phyloP scores from a whole-genome alignment of 768 basidiomycete genomes.

The Amanita pallidorosea region DNA sequence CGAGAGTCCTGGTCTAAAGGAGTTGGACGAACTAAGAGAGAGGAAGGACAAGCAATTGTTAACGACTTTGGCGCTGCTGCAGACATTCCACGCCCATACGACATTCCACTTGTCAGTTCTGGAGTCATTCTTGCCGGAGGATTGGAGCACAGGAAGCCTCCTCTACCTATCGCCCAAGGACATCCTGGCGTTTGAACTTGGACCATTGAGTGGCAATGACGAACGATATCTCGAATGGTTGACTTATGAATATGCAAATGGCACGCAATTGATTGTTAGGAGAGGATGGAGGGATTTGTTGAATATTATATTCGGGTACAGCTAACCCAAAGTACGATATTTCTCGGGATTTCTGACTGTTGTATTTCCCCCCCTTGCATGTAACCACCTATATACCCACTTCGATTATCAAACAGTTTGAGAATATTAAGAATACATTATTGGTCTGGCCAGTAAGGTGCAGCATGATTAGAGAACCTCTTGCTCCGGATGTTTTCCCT shows the following conservation, averaged over 20 bases:
- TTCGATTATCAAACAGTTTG: neutral
- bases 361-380: neutral
- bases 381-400: neutral
- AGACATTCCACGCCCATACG: slow-evolving; percentile 59
- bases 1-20: slow-evolving; percentile 10
- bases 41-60: slow-evolving; percentile 24
- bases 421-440: neutral
- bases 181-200: slow-evolving; percentile 58
- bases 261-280: slow-evolving; percentile 28
- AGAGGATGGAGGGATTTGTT: slow-evolving; percentile 42
- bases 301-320: slow-evolving; percentile 35
- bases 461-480: neutral
- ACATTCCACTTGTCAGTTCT: slow-evolving; percentile 45
- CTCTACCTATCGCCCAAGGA: slow-evolving; percentile 49
- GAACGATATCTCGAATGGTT: slow-evolving; percentile 75
- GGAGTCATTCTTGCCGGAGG: slow-evolving; percentile 20
- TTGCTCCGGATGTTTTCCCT: neutral
- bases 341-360: neutral
- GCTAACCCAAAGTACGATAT: slow-evolving; percentile 6
- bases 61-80: slow-evolving; percentile 48
- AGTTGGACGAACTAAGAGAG: slow-evolving; percentile 14
- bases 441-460: neutral
- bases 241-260: slow-evolving; percentile 49
- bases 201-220: slow-evolving; percentile 62
- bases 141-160: slow-evolving; percentile 14